Evolutionary conservation across 805 yeast species (phyloP), one percentile per base, ranked within the genome.

Genomic region (Suhomyces sp.): DNA sequence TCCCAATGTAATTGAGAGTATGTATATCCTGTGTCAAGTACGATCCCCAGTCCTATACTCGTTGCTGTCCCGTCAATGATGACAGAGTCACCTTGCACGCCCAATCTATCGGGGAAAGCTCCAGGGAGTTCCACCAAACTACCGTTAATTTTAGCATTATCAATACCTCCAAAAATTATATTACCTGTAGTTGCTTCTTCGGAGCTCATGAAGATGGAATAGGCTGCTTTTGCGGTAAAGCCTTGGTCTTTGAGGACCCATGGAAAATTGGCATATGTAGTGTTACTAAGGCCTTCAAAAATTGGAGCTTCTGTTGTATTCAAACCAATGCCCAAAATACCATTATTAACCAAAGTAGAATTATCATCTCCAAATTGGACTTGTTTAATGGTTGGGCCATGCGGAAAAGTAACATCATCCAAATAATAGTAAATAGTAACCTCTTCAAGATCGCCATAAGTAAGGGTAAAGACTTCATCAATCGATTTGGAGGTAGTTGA

Each of bases 91-190:
- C 13, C n/a, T 10, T 10, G 33, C 33, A 29, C 48, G 2, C 49
- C 50, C 6, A 50, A 47, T 45, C 52, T 45, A 10, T 9, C 6
- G 13, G 17, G 17, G 19, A 6, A 12, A 19, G 10, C 12, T 12
- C 42, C 10, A 8, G 42, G 42, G 6, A 2, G 8, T 15, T 9
- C 15, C 23, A 38, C 23, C 23, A 38, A 38, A 38, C 23, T 38
- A 38, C 12, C 42, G 6, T 38, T 10, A 19, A 38, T 54, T 52
- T 63, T 63, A 23, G 49, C 61, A 8, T 51, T 41, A 54, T 63
- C 67, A 17, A 60, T 57, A 8, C 60, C 66, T 7, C 66, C 67
- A 50, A 63, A 62, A 6, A 63, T 44, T 19, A 63, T 36, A 2
- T 57, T 40, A 5, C 65, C 67, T 8, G 42, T 2, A 0, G 27